These are phyloP conservation scores for Nidula microcarpa DNA, from an alignment of 768 basidiomycete genomes.

Conservation along the genomic window DNA sequence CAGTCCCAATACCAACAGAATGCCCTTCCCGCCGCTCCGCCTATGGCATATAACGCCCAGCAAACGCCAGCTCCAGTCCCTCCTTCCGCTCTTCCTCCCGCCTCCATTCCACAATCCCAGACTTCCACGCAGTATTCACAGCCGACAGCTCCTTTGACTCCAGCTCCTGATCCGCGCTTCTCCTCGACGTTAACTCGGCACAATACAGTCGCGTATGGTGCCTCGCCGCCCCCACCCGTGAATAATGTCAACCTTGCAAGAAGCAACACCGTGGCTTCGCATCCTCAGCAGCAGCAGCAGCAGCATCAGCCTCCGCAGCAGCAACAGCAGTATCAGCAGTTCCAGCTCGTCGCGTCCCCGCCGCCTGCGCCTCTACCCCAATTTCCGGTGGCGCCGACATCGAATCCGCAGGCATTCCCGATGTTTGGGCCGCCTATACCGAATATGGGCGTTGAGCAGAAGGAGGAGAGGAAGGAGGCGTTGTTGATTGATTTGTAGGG, in stretches of 20 bases:
- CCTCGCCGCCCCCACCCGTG: constrained; percentile 9
- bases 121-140: no score
- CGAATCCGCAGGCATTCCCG: constrained; percentile 49
- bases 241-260: constrained; percentile 15
- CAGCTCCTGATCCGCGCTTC: constrained; percentile 17
- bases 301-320: constrained; percentile 18
- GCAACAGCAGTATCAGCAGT: constrained; percentile 23
- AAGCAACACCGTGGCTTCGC: constrained; percentile 24
- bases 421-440: constrained; percentile 48
- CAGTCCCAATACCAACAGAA: constrained; percentile 12
- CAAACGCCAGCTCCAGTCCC: no score
- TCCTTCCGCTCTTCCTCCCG: no score
- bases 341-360: constrained; percentile 17
- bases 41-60: no score
- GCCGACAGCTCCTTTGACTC: no score
- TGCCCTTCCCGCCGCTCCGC: no score
- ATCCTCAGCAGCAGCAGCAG: constrained; percentile 15
- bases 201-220: constrained; percentile 29
- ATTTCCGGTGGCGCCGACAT: constrained; percentile 66
- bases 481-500: constrained; percentile 48
- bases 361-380: constrained; percentile 41
- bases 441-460: constrained; percentile 38
- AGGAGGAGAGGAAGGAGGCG: constrained; percentile 66
- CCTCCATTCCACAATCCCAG: no score
- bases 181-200: constrained; percentile 22